These are phyloP conservation scores for Xylaria multiplex DNA, from an alignment of 2,329 filamentous ascomycete genomes.

Conservation along the genomic window DNA sequence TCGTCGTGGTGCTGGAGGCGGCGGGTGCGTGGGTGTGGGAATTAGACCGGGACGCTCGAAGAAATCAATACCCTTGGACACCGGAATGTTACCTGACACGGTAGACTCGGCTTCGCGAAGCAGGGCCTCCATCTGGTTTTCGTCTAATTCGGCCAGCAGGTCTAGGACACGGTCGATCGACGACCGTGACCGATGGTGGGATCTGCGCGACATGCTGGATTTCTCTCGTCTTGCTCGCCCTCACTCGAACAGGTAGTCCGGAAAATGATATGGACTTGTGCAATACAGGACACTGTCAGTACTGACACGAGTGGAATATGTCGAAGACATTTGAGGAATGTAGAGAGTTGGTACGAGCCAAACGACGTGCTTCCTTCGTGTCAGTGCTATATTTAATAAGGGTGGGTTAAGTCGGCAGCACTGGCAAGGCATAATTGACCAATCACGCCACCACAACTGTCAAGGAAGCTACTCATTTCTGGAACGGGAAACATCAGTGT, in stretches of 20 bases:
- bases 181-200: slow-evolving; percentile 44
- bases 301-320: slow-evolving; percentile 6
- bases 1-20: slow-evolving; percentile 37
- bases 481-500: slow-evolving; percentile 29
- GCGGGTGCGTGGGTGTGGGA: slow-evolving; percentile 13
- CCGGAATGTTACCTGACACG: slow-evolving; percentile 43
- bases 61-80: slow-evolving; percentile 45
- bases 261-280: background rate
- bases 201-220: slow-evolving; percentile 29
- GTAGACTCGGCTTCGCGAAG: slow-evolving; percentile 46
- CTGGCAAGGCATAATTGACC: slow-evolving; percentile 15
- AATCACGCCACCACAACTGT: slow-evolving; percentile 10
- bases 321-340: slow-evolving; percentile 19
- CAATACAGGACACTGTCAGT: slow-evolving; percentile 3
- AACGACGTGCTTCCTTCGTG: slow-evolving; percentile 9
- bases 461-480: slow-evolving; percentile 16
- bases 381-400: slow-evolving; percentile 27
- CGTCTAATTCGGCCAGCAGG: slow-evolving; percentile 45
- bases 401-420: slow-evolving; percentile 12
- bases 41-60: slow-evolving; percentile 38
- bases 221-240: background rate
- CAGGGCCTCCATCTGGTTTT: slow-evolving; percentile 43
- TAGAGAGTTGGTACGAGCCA: slow-evolving; percentile 6
- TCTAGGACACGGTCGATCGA: slow-evolving; percentile 47
- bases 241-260: background rate